Percentiles rank a stretch among this genome's conserved stretches.
These are phyloP conservation scores for Leccinum pallidistipes DNA, from an alignment of 1,284 basidiomycete genomes.

Conservation along the genomic window DNA sequence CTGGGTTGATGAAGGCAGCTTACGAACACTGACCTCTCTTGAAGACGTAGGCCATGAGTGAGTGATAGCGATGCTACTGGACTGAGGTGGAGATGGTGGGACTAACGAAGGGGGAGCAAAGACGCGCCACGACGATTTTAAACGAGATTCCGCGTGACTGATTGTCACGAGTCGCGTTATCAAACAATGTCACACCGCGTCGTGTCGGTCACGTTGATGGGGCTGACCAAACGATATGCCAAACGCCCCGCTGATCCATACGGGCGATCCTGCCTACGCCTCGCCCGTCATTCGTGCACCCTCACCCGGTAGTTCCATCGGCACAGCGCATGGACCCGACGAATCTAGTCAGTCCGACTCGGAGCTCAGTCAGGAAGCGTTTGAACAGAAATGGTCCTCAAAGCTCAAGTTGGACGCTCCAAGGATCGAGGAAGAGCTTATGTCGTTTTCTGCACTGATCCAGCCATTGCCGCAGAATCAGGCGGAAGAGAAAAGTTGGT, in stretches of 20 bases:
- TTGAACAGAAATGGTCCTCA: conserved; percentile 54
- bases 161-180: conserved; percentile 32
- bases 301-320: conserved; percentile 71
- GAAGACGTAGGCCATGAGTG: conserved; percentile 65
- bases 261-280: conserved; percentile 52
- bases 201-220: conserved; percentile 8
- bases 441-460: conserved; percentile 27
- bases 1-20: background rate
- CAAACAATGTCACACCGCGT: conserved; percentile 37
- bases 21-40: conserved; percentile 60
- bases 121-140: conserved; percentile 36
- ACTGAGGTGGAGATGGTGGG: conserved; percentile 34
- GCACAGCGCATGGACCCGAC: conserved; percentile 62
- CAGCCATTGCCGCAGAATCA: conserved; percentile 29
- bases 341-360: conserved; percentile 57
- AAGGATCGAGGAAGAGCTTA: conserved; percentile 33
- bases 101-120: conserved; percentile 25
- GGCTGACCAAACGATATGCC: conserved; percentile 22
- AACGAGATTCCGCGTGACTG: conserved; percentile 28
- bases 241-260: conserved; percentile 32
- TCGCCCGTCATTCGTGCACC: conserved; percentile 64
- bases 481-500: conserved; percentile 35
- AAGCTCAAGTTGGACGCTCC: conserved; percentile 35
- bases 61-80: conserved; percentile 2
- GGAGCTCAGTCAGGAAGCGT: conserved; percentile 50